Base-by-base conservation (phyloP, 2,329 filamentous ascomycete species). In the Aspergillus sergii region DNA sequence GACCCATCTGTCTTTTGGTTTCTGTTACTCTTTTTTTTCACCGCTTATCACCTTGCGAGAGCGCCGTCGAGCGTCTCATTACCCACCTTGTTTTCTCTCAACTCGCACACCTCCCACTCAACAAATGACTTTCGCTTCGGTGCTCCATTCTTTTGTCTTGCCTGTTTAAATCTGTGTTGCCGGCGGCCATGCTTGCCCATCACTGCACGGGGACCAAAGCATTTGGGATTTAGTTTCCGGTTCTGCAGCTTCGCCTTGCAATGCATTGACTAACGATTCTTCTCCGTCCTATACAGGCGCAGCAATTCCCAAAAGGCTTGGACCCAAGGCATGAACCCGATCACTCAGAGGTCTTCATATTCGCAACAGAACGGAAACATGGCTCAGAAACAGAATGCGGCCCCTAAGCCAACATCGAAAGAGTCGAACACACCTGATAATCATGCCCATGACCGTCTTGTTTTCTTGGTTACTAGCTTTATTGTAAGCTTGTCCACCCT, bases 281-380 rank as follows among this genome's bases (percentile, higher is more conserved):
- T 41, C 26, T 32, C 58, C 66, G 59, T 53, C 66, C 54, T 51
- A 60, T 55, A 67, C 68, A 78, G 79, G 82, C 84, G 77, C 81
- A 84, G 80, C 78, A 85, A 76, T 75, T 81, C 82, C 55, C 84
- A 84, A 68, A 88, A 86, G 76, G 86, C 86, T 71, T 89, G 87
- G 87, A 82, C 83, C 56, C 81, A 84, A 71, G 85, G 85, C 70
- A 82, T 84, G 61, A 89, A 89, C 73, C 85, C 86, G 51, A 84
- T 88, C 73, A 87, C 85, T 23, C 85, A 88, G 69, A 84, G 85
- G 68, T 74, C 82, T 53, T 79, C 82, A 11, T 74, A 80, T 58
- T 73, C 76, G 63, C 80, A 82, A 63, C 80, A 83, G 66, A 89
- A 89, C 79, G 87, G 86, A 69, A 81, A 79, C 65, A 78, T 80